phyloP scores from a whole-genome alignment of 768 basidiomycete genomes.

The Lentinula sp. region DNA sequence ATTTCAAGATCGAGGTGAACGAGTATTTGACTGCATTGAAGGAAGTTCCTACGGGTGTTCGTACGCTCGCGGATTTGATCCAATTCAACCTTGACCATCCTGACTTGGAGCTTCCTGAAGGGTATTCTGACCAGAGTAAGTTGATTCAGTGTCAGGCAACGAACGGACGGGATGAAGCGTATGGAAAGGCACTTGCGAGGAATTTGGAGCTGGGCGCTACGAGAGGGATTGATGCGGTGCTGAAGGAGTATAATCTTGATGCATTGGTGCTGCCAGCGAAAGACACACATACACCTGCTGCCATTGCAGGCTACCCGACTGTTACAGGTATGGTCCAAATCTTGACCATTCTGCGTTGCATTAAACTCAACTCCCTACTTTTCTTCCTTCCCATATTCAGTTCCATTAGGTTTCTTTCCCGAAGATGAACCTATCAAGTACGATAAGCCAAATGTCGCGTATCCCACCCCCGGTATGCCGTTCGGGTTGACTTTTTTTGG shows the following conservation, averaged over 20 bases:
- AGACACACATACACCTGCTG: conserved; percentile 35
- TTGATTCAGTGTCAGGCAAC: background rate
- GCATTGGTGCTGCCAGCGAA: conserved; percentile 45
- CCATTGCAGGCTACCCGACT: conserved; percentile 62
- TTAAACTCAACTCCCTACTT: background rate
- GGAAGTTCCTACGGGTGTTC: conserved; percentile 33
- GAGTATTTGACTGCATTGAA: conserved; percentile 31
- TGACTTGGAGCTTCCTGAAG: conserved; percentile 25
- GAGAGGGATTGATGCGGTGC: conserved; percentile 47
- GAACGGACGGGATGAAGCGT: background rate
- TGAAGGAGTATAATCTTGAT: conserved; percentile 40
- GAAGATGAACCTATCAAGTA: conserved; percentile 30
- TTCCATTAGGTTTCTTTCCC: conserved; percentile 58
- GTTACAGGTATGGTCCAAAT: conserved; percentile 40
- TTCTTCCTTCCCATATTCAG: conserved; percentile 17
- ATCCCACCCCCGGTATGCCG: conserved; percentile 50
- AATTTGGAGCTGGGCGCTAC: conserved; percentile 19
- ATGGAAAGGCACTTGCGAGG: background rate
- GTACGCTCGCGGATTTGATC: conserved; percentile 33
- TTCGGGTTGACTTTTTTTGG: conserved; percentile 60
- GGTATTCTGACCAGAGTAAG: background rate
- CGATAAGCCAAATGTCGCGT: conserved; percentile 36
- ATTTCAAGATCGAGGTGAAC: conserved; percentile 37
- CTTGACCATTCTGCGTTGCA: background rate
- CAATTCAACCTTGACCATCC: conserved; percentile 36